A percentile compares a stretch with the other conserved stretches of the same genome.
These are phyloP conservation scores for Madurella fahalii DNA, from an alignment of 2,329 filamentous ascomycete species.

Conservation along the genomic window DNA sequence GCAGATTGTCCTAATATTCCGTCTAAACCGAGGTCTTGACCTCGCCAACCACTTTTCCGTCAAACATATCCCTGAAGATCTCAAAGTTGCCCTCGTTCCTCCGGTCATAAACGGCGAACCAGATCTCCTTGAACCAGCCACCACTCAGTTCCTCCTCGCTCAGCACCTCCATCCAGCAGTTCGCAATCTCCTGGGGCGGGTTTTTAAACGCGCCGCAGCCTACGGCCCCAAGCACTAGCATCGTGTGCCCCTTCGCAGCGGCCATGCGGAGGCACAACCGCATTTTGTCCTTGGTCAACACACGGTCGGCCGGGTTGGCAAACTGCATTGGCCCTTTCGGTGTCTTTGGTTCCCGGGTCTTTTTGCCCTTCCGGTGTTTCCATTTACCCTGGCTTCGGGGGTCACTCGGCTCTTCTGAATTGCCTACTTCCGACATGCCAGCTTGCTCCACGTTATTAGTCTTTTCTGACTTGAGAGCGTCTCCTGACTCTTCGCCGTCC, in stretches of 20 bases:
- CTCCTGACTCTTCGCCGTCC: neutral
- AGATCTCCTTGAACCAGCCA: constrained; percentile 59
- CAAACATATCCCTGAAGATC: constrained; percentile 44
- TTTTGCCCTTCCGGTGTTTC: neutral
- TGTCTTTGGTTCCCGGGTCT: neutral
- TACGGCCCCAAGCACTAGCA: constrained; percentile 63
- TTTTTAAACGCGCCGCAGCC: constrained; percentile 66
- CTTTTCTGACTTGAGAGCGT: neutral
- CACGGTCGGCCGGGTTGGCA: constrained; percentile 40
- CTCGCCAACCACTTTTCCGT: constrained; percentile 30
- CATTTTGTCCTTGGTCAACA: constrained; percentile 60
- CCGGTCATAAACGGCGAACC: constrained; percentile 58
- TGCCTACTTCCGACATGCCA: neutral
- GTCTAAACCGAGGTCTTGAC: neutral
- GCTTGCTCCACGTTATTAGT: neutral
- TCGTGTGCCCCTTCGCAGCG: constrained; percentile 50
- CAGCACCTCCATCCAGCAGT: constrained; percentile 60
- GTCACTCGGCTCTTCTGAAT: too few relatives aligned
- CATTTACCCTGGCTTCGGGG: too few relatives aligned
- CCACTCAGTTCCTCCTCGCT: constrained; percentile 57
- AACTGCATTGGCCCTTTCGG: constrained; percentile 33
- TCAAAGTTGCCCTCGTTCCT: constrained; percentile 47
- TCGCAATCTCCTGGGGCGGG: constrained; percentile 57
- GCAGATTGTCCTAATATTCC: constrained; percentile 4
- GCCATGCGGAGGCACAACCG: constrained; percentile 56